Conservation (phyloP, 805 yeast species). For the Grigorovia yakushimaensis region DNA sequence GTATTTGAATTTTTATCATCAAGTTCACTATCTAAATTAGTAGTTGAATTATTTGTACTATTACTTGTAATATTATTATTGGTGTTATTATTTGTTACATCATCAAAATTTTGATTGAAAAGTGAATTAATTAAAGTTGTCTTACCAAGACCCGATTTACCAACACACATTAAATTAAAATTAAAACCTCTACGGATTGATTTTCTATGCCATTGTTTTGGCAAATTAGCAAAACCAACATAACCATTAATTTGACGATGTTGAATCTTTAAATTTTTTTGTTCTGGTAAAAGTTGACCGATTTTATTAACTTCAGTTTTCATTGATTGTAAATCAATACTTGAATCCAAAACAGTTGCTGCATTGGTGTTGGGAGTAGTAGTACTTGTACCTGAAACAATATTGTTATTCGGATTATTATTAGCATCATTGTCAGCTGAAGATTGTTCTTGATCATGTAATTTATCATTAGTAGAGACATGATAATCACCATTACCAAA, state of each 20-base stretch:
- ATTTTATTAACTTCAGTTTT: neutral
- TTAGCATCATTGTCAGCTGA: too few species aligned
- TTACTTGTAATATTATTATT: neutral
- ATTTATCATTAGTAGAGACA: neutral
- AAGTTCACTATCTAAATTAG: constrained; percentile 3
- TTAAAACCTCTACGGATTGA: constrained; percentile 83
- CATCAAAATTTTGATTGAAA: constrained; percentile 51
- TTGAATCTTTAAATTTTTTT: constrained; percentile 46
- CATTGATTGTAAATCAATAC: neutral
- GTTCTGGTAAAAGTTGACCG: constrained; percentile 28
- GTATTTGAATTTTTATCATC: constrained; percentile 6
- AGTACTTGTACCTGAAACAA: too few species aligned
- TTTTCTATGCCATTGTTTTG: constrained; percentile 97
- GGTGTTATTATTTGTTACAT: neutral
- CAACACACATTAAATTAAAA: constrained; percentile 82
- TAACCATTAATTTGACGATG: constrained; percentile 81
- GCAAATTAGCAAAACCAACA: constrained; percentile 95
- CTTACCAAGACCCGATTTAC: constrained; percentile 89
- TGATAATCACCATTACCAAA: neutral
- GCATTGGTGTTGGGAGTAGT: neutral
- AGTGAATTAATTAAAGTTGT: constrained; percentile 85
- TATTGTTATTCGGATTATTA: neutral
- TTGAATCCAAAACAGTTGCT: neutral
- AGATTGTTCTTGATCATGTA: neutral
- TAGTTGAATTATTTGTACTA: neutral